phyloP scores from a whole-genome alignment of 371 early-diverging fungal species.

The Synchytrium microbalum region DNA sequence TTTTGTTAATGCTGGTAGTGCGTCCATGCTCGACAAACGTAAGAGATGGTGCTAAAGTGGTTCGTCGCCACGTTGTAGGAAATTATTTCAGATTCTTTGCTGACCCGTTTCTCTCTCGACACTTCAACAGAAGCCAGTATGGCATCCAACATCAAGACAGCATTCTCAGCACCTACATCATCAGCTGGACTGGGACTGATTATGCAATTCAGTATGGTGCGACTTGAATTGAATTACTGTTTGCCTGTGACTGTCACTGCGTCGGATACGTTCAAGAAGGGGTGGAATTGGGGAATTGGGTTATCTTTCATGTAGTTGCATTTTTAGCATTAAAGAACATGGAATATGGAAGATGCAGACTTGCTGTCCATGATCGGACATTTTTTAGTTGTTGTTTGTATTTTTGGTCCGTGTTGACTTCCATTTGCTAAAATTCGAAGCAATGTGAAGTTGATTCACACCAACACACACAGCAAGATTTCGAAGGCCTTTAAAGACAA shows the following conservation, averaged over 20 bases:
- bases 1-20: constrained; percentile 80
- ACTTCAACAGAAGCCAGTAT: background rate
- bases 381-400: no score
- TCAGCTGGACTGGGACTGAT: constrained; percentile 60
- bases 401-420: no score
- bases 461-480: no score
- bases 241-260: constrained; percentile 66
- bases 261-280: constrained; percentile 68
- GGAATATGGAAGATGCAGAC: no score
- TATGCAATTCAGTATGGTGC: constrained; percentile 72
- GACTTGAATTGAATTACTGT: constrained; percentile 85
- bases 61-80: background rate
- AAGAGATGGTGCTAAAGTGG: constrained; percentile 12
- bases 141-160: background rate
- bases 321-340: no score
- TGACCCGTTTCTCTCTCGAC: no score
- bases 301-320: constrained; percentile 64
- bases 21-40: constrained; percentile 47
- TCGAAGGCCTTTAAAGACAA: no score
- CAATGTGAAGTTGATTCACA: no score
- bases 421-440: no score
- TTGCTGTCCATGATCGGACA: no score
- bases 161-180: background rate
- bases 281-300: constrained; percentile 82
- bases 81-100: no score